Base-by-base conservation (phyloP, 352 stramenopile species). In the Globisporangium lucens region DNA sequence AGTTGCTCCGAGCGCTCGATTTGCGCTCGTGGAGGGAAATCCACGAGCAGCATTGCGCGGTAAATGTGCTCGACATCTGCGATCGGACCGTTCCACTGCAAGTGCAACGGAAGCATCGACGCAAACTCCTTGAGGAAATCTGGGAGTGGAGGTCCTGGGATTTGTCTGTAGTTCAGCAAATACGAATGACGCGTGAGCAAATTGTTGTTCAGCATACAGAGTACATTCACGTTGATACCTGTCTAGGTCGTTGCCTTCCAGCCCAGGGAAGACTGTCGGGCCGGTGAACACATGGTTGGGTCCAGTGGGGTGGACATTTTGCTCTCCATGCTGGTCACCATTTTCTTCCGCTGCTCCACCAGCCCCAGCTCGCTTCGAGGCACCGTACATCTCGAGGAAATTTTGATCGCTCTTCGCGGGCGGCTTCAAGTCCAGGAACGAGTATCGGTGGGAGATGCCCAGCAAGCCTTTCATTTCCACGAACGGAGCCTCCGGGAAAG, bases 71-170 rank as follows among this genome's bases (percentile, higher is more conserved):
- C 88, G 1, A 93, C 86, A 53, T 96, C 88, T 13, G 88, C 88
- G 55, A 96, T 90, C 20, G 88, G 88, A 17, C 88, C 88, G 58
- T 96, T 94, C 88, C 88, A 96, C n/a, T 86, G 80, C 41, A 93
- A 61, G 56, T 86, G 83, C 24, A 96, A 71, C 20, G 88, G 88
- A 56, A 96, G 65, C 84, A 94, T 90, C 29, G 72, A 66, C 10
- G 88, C 88, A 73, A 94, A 96, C 49, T 90, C 82, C 63, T 94
- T 93, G 41, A 96, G 70, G 63, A 94, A 96, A 41, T 94, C 82
- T n/a, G 88, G 88, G 20, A 96, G 56, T 7, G 88, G 85, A 46
- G 88, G 86, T 49, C 87, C 87, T 15, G 85, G 83, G 59, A 93
- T 84, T 60, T 87, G 74, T 66, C 84, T 91, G 43, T 30, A 35